phyloP scores from a whole-genome alignment of 192 early-diverging fungal genomes.

The Paraglomus brasilianum region DNA sequence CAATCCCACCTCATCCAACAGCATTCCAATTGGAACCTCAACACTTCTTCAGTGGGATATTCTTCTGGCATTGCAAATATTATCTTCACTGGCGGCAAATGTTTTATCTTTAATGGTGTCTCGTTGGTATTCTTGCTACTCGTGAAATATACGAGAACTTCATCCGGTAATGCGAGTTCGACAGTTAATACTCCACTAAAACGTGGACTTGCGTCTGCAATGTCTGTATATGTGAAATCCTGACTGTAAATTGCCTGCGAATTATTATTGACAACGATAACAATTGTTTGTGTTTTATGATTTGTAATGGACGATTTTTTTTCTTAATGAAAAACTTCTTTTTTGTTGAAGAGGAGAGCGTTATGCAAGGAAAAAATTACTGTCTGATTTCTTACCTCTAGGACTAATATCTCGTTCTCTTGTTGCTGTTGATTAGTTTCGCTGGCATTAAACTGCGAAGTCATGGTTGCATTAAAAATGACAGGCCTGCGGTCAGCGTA shows the following conservation, averaged over 20 bases:
- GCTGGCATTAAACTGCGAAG: too few relatives aligned
- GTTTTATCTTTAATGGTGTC: conserved; percentile 10
- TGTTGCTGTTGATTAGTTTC: conserved; percentile 7
- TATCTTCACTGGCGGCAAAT: conserved; percentile 33
- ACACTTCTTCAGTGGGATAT: conserved; percentile 26
- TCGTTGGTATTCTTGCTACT: conserved; percentile 2
- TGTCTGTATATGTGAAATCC: conserved; percentile 34
- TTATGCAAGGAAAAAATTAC: not conserved
- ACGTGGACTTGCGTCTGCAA: not conserved
- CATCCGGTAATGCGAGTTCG: conserved; percentile 10
- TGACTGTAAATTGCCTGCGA: conserved; percentile 34
- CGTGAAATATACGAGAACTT: conserved; percentile 6
- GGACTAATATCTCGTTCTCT: conserved; percentile 28
- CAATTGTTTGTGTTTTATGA: too few relatives aligned
- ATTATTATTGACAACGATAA: too few relatives aligned
- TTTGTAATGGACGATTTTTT: not conserved
- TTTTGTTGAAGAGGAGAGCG: not conserved
- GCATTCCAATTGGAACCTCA: conserved; percentile 27
- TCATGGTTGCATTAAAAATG: too few relatives aligned
- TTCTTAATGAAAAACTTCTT: not conserved
- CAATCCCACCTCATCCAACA: conserved; percentile 31
- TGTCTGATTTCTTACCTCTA: conserved; percentile 10
- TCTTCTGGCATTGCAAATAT: conserved; percentile 31
- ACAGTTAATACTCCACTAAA: conserved; percentile 24
- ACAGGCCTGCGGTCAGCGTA: too few relatives aligned